phyloP scores from a whole-genome alignment of 352 stramenopile species.

The Phytophthora nicotianae region DNA sequence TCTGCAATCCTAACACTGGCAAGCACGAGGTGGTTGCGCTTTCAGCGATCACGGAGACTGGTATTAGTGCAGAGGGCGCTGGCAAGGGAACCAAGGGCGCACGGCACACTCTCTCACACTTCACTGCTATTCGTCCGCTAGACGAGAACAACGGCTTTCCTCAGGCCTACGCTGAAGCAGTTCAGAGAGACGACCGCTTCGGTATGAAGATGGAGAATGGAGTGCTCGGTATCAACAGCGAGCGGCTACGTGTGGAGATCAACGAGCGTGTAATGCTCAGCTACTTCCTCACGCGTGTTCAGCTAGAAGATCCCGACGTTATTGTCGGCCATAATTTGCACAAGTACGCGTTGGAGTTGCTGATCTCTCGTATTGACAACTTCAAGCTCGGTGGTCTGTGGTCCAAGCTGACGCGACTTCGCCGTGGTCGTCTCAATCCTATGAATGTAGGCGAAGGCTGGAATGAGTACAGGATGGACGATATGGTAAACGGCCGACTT shows the following conservation, averaged over 20 bases:
- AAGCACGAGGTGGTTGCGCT: slow-evolving; percentile 96
- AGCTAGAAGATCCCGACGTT: slow-evolving; percentile 97
- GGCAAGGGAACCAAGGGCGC: slow-evolving; percentile 42
- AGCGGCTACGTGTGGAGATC: slow-evolving; percentile 72
- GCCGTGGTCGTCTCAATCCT: slow-evolving; percentile 72
- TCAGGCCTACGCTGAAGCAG: slow-evolving; percentile 54
- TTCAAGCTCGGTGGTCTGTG: slow-evolving; percentile 89
- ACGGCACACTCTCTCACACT: slow-evolving; percentile 65
- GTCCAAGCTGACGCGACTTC: slow-evolving; percentile 84
- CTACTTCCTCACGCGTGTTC: slow-evolving; percentile 92
- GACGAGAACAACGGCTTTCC: slow-evolving; percentile 72
- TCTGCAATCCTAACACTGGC: slow-evolving; percentile 96
- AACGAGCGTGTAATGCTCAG: slow-evolving; percentile 88
- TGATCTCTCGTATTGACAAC: slow-evolving; percentile 94
- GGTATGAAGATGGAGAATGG: slow-evolving; percentile 47
- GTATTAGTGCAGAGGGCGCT: slow-evolving; percentile 70
- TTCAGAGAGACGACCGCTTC: slow-evolving; percentile 68
- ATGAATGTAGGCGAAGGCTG: slow-evolving; percentile 87
- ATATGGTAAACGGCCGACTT: slow-evolving; percentile 93
- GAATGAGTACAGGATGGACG: slow-evolving; percentile 89
- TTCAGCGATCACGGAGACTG: slow-evolving; percentile 78
- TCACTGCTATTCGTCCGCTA: slow-evolving; percentile 81
- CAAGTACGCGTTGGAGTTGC: slow-evolving; percentile 98
- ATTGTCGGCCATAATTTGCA: slow-evolving; percentile 99
- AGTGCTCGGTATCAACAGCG: slow-evolving; percentile 40